These are phyloP conservation scores for Dorcoceras hygrometricum DNA, from an alignment of 257 asterid species.

Conservation along the genomic window DNA sequence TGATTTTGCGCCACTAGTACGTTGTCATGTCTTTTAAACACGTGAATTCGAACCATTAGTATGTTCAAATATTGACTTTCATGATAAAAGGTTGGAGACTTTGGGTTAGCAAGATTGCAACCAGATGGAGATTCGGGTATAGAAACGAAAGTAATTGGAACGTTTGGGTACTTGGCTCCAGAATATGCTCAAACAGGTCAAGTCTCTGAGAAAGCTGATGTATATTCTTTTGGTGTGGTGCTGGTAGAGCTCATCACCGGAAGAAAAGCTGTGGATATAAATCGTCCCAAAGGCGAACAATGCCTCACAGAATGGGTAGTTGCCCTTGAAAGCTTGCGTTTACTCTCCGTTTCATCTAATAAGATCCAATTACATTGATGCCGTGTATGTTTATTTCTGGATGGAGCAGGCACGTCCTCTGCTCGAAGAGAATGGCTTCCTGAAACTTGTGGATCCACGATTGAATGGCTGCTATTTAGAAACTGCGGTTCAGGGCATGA, in stretches of 20 bases:
- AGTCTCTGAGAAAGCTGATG: conserved; percentile 77
- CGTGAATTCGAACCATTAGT: conserved; percentile 80
- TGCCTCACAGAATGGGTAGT: conserved; percentile 84
- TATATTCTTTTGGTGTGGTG: conserved; percentile 78
- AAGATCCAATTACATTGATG: not conserved
- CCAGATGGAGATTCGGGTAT: conserved; percentile 50
- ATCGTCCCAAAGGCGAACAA: conserved; percentile 78
- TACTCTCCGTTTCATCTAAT: not conserved
- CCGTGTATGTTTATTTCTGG: not conserved
- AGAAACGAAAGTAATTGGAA: conserved; percentile 74
- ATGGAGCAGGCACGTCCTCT: conserved; percentile 69
- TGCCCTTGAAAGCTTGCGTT: not conserved
- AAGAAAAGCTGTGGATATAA: conserved; percentile 73
- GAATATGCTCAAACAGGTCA: conserved; percentile 88
- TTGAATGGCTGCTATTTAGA: conserved; percentile 43
- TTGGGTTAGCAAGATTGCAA: conserved; percentile 82
- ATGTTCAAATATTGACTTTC: conserved; percentile 15
- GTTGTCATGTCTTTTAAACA: conserved; percentile 17
- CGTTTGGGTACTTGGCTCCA: conserved; percentile 90
- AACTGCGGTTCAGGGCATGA: conserved; percentile 54
- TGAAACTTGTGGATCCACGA: conserved; percentile 58
- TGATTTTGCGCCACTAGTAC: conserved; percentile 88
- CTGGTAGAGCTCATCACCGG: conserved; percentile 78
- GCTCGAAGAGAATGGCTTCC: conserved; percentile 46
- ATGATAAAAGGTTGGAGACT: conserved; percentile 78